Evolutionary conservation across 306 rosid genomes (phyloP).

Genomic region (Gastrolobium villosum): DNA sequence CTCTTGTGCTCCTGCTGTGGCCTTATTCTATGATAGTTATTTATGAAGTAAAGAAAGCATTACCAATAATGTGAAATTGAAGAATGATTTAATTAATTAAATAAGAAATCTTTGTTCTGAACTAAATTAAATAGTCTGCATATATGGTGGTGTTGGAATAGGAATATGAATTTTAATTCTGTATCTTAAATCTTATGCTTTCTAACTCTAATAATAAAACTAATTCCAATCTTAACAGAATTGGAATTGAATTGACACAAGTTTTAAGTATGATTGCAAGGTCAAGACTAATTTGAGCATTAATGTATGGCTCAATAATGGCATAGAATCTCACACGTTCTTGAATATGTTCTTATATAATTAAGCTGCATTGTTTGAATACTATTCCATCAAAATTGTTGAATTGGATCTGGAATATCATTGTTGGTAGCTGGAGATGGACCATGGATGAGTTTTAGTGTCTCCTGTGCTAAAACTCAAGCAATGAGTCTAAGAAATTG

Average conservation of each 20-base stretch:
- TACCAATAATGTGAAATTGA: background rate
- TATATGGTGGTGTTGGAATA: constrained; percentile 10
- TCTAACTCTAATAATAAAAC: constrained; percentile 13
- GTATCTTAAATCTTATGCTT: background rate
- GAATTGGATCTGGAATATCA: constrained; percentile 9
- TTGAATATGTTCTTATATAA: constrained; percentile 3
- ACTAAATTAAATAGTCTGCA: background rate
- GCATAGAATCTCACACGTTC: background rate
- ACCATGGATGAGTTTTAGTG: background rate
- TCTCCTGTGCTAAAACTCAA: constrained; percentile 6
- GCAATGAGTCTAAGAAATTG: constrained; percentile 2
- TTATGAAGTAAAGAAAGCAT: constrained; percentile 7
- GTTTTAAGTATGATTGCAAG: constrained; percentile 2
- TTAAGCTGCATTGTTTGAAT: background rate
- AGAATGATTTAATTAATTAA: constrained; percentile 3
- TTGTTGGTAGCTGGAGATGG: background rate
- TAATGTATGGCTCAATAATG: background rate
- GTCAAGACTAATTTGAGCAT: background rate
- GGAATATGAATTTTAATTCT: background rate
- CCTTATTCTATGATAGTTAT: background rate
- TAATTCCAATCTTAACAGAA: background rate
- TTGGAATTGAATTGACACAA: constrained; percentile 1
- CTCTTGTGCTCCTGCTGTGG: background rate
- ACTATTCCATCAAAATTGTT: background rate
- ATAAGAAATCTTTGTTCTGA: background rate